Evolutionary conservation across 1,284 basidiomycete genomes (phyloP), one percentile per base, ranked within the genome.

Genomic region (Leccinum subspadiceum): DNA sequence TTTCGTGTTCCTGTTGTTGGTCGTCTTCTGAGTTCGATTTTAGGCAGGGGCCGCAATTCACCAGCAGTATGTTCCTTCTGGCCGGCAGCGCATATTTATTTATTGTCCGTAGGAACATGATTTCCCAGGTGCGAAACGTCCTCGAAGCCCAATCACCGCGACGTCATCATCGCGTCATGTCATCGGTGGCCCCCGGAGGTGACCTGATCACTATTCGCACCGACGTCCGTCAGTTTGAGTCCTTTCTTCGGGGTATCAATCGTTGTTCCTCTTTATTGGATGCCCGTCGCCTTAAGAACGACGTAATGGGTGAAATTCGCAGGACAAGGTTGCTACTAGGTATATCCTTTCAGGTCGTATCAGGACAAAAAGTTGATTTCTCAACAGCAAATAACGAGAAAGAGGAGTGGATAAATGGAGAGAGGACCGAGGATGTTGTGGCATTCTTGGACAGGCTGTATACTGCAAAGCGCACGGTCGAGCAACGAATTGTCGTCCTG

Each of bases 401-500:
- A 63, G 89, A 92, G 24, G 90, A 92, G 53, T 90, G 88, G 87
- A 92, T 92, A 63, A 85, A 89, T 61, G 89, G 89, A 4, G 85
- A 91, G 72, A 87, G 85, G 71, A 92, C 91, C 0, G 91, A 93
- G 66, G 88, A 90, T 64, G 83, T 93, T 1, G 88, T 92, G 33
- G 92, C 91, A 4, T 96, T 95, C 69, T 81, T 97, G 22, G 92
- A 94, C 64, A 81, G 95, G 41, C 79, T 98, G 7, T 93, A 95
- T 64, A 90, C 87, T 1, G 96, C 95, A 5, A 93, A 93, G 70
- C 81, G 87, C 26, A 89, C 87, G 62, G 90, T 92, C 1, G 96
- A 97, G 72, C 85, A 89, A 63, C 84, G 94, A 37, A 96, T 98
- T 54, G 81, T 81, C 10, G 78, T 89, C 26, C 79, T 98, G 2